Conservation (phyloP, 768 basidiomycete genomes). For the Boletus rubescentipes region DNA sequence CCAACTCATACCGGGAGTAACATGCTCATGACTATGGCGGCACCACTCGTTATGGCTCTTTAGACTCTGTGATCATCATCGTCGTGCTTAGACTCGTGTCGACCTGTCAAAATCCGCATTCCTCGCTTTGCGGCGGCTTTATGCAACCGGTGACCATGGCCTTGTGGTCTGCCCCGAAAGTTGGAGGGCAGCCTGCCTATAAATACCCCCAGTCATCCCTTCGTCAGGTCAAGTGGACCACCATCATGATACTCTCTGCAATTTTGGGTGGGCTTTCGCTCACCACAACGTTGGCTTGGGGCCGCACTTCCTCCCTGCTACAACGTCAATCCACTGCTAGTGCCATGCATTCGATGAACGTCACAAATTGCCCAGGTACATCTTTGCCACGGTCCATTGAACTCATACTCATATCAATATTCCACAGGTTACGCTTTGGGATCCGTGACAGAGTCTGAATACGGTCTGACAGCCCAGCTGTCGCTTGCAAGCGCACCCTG, state of each 20-base stretch:
- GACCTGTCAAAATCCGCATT: background rate
- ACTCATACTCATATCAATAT: background rate
- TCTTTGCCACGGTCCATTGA: background rate
- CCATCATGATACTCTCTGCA: background rate
- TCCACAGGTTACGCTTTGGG: slow-evolving; percentile 53
- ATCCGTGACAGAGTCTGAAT: slow-evolving; percentile 40
- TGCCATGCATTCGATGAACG: slow-evolving; percentile 25
- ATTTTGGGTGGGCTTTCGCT: slow-evolving; percentile 9
- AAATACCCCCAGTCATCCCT: slow-evolving; percentile 1
- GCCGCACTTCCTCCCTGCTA: slow-evolving; percentile 3
- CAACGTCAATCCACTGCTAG: slow-evolving; percentile 5
- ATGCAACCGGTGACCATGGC: background rate
- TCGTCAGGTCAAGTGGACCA: background rate
- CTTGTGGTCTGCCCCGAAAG: background rate
- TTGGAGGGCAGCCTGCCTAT: background rate
- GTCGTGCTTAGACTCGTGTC: background rate
- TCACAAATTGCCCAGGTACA: slow-evolving; percentile 34
- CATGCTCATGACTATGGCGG: background rate
- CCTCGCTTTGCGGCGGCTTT: background rate
- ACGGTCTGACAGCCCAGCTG: slow-evolving; percentile 56
- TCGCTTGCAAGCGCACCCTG: slow-evolving; percentile 56
- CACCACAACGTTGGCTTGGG: slow-evolving; percentile 3
- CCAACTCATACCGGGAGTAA: too few species aligned
- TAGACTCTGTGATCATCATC: background rate
- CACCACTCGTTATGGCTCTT: background rate